Percentiles rank a stretch among this genome's conserved stretches.
phyloP scores from a whole-genome alignment of 495 filamentous ascomycete species.

The Neurospora pannonica region DNA sequence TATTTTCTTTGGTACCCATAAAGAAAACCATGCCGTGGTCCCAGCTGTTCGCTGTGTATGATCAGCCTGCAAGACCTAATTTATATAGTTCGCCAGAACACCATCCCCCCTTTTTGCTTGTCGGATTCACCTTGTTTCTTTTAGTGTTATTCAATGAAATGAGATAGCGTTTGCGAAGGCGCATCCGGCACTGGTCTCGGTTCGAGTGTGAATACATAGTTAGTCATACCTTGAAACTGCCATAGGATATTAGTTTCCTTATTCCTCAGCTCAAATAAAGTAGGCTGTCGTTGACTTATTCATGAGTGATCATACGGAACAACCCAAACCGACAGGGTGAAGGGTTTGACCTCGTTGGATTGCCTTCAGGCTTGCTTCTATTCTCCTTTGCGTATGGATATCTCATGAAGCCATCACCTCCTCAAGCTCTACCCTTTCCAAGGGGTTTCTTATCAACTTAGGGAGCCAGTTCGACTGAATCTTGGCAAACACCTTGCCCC shows the following conservation, averaged over 20 bases:
- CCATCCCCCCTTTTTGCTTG: background rate
- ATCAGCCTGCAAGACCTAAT: background rate
- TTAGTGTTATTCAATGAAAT: background rate
- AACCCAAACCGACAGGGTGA: background rate
- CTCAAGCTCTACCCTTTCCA: slow-evolving; percentile 7
- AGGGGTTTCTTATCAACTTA: slow-evolving; percentile 20
- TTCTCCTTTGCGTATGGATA: background rate
- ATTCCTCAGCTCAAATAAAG: background rate
- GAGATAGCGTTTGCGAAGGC: background rate
- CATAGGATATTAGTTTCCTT: background rate
- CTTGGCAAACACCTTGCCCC: slow-evolving; percentile 73
- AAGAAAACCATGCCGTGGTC: background rate
- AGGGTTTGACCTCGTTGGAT: background rate
- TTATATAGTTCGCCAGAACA: background rate
- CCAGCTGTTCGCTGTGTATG: background rate
- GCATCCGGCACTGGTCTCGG: background rate
- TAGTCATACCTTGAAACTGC: background rate
- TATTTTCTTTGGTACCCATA: background rate
- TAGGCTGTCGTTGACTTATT: background rate
- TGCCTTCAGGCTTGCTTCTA: background rate
- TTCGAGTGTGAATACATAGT: background rate
- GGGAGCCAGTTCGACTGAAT: slow-evolving; percentile 39
- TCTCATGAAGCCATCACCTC: background rate
- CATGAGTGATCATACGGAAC: background rate
- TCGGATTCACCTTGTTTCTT: background rate